Conservation (phyloP, 2,329 filamentous ascomycete species). For the Cladosporium phlei region DNA sequence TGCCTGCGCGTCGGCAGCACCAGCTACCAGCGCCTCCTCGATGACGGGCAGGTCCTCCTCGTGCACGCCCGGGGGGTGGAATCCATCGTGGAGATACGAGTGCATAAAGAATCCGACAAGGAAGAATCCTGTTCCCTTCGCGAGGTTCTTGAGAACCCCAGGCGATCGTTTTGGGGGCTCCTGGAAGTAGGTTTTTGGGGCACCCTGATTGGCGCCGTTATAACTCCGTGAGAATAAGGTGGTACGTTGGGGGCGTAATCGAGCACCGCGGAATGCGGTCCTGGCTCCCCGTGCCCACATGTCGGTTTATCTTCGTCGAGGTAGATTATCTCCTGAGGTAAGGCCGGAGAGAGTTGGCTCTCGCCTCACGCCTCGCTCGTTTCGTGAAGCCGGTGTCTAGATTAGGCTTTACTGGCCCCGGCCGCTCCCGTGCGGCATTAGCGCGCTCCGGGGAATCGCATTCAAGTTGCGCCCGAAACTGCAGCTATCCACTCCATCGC, state of each 20-base stretch:
- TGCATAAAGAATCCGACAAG: constrained; percentile 19
- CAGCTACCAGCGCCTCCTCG: constrained; percentile 17
- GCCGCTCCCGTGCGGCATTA: too few relatives aligned
- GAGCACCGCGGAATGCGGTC: constrained; percentile 1
- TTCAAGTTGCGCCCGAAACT: too few relatives aligned
- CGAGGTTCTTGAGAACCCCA: constrained; percentile 18
- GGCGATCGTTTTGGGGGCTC: constrained; percentile 21
- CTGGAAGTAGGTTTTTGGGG: constrained; percentile 30
- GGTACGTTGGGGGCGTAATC: constrained; percentile 11
- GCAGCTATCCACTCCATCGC: constrained; percentile 4
- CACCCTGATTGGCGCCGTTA: constrained; percentile 19
- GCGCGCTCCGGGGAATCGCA: too few relatives aligned
- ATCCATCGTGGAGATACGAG: constrained; percentile 16
- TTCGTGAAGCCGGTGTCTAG: too few relatives aligned
- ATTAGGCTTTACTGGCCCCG: too few relatives aligned
- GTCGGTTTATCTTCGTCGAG: too few relatives aligned
- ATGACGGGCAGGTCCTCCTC: constrained; percentile 12
- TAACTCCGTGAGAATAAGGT: constrained; percentile 20
- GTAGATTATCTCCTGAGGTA: too few relatives aligned
- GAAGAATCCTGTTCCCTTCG: constrained; percentile 23
- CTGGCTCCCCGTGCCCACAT: constrained; percentile 9
- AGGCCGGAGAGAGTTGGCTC: too few relatives aligned
- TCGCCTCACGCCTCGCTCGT: too few relatives aligned
- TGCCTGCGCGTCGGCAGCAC: constrained; percentile 19
- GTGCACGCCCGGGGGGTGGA: constrained; percentile 15